Conservation (phyloP, 2,329 filamentous ascomycete species). For the Nothophaeocryptopus gaeumannii region DNA sequence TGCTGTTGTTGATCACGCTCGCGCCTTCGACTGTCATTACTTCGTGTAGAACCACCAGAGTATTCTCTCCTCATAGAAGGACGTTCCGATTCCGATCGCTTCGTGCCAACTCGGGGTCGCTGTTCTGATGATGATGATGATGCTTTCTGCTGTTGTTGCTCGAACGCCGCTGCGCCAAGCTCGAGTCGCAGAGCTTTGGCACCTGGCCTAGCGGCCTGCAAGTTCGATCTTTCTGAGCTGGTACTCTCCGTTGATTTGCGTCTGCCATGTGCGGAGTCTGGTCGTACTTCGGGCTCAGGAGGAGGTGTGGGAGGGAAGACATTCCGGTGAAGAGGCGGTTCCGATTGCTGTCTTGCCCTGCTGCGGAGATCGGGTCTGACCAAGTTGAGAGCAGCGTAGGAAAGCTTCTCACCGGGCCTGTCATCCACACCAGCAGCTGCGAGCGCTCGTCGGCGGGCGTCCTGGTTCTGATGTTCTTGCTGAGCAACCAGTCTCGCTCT, state of each 20-base stretch:
- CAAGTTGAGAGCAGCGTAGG: constrained; percentile 87
- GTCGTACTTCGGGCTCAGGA: constrained; percentile 68
- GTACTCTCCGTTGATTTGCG: constrained; percentile 44
- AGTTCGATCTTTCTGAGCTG: constrained; percentile 40
- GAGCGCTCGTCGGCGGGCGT: constrained; percentile 32
- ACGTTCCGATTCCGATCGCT: constrained; percentile 46
- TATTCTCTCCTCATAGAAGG: constrained; percentile 38
- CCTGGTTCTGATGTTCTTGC: constrained; percentile 28
- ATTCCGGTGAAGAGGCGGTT: constrained; percentile 73
- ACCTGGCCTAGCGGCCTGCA: constrained; percentile 42
- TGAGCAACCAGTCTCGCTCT: constrained; percentile 89
- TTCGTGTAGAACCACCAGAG: constrained; percentile 27
- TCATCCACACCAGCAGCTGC: constrained; percentile 66
- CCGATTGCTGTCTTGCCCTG: constrained; percentile 73
- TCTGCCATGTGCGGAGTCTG: constrained; percentile 27
- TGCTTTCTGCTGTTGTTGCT: constrained; percentile 31
- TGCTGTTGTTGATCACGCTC: constrained; percentile 51
- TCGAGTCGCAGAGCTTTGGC: constrained; percentile 49
- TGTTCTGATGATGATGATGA: constrained; percentile 9
- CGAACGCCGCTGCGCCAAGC: constrained; percentile 49
- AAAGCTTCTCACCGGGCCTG: constrained; percentile 77
- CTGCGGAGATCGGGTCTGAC: constrained; percentile 82
- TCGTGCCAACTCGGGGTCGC: constrained; percentile 37
- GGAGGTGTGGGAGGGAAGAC: constrained; percentile 98
- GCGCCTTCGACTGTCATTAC: constrained; percentile 21